Percentiles rank a stretch among this genome's conserved stretches.
Conservation (phyloP, 2,329 filamentous ascomycete genomes). For the Trichophyton equinum region DNA sequence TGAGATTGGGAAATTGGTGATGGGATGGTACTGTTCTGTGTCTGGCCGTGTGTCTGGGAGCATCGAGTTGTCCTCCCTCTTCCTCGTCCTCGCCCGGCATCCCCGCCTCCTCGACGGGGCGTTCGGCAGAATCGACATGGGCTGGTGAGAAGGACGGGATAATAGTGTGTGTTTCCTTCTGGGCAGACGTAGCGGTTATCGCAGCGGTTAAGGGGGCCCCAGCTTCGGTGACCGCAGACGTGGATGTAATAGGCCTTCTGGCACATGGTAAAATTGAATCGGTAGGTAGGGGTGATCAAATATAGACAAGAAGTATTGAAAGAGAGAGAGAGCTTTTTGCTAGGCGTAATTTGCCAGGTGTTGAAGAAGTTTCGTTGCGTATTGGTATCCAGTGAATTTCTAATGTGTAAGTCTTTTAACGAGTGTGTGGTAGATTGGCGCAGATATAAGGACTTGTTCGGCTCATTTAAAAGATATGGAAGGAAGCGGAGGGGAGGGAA, state of each 20-base stretch:
- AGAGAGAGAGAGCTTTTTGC: neutral
- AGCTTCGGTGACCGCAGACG: constrained; percentile 13
- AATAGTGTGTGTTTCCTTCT: constrained; percentile 9
- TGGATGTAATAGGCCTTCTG: constrained; percentile 14
- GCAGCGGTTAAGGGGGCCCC: constrained; percentile 13
- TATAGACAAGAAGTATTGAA: neutral
- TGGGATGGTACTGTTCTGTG: too few relatives aligned
- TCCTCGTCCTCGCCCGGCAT: neutral
- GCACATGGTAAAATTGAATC: constrained; percentile 9
- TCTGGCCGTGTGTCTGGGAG: neutral
- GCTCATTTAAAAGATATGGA: neutral
- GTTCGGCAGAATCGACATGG: constrained; percentile 12
- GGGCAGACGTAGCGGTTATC: constrained; percentile 13
- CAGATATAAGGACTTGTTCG: neutral
- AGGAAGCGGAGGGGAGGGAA: neutral
- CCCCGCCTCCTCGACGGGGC: neutral
- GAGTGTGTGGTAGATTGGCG: neutral
- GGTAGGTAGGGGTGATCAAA: neutral
- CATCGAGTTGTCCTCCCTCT: neutral
- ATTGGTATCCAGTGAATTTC: neutral
- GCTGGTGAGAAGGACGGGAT: constrained; percentile 9
- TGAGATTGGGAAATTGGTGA: neutral
- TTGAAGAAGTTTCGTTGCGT: neutral
- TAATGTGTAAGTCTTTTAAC: neutral
- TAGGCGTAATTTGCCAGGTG: neutral